A percentile compares a stretch with the other conserved stretches of the same genome.
Conservation (phyloP, 2,329 filamentous ascomycete genomes). For the Helicocarpus griseus region DNA sequence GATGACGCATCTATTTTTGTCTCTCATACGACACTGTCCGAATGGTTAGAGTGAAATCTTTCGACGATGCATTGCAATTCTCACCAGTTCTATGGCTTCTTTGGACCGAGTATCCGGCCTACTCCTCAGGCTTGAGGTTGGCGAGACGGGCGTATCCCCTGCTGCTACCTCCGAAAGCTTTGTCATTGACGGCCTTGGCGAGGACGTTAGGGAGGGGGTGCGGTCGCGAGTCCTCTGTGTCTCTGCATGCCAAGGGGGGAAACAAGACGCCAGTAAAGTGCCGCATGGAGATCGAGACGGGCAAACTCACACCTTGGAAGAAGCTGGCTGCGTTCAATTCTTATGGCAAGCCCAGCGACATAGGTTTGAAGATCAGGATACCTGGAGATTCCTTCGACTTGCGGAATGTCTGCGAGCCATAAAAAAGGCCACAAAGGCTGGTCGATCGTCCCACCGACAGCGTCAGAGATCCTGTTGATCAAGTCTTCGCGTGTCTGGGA, state of each 20-base stretch:
- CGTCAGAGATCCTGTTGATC: conserved; percentile 4
- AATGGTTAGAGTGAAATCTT: conserved; percentile 2
- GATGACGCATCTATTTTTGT: conserved; percentile 5
- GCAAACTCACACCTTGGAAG: conserved; percentile 3
- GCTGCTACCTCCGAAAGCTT: conserved; percentile 2
- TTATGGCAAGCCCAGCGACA: conserved; percentile 1
- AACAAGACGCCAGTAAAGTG: conserved; percentile 2
- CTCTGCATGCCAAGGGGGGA: neutral
- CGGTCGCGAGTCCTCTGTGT: conserved; percentile 4
- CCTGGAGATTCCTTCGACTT: conserved; percentile 2
- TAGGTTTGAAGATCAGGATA: neutral
- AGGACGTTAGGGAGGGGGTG: conserved; percentile 2
- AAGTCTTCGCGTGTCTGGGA: conserved; percentile 1
- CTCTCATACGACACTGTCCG: neutral
- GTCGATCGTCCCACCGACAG: neutral
- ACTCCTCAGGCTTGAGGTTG: conserved; percentile 2
- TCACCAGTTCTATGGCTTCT: conserved; percentile 2
- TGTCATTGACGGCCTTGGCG: conserved; percentile 3
- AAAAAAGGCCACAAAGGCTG: conserved; percentile 3
- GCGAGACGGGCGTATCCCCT: neutral
- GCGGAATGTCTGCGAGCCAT: conserved; percentile 4
- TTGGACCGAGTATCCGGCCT: neutral
- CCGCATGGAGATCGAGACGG: neutral
- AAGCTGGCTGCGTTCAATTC: conserved; percentile 1
- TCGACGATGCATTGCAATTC: conserved; percentile 3